phyloP scores from a whole-genome alignment of 208 protist species.

The Acanthamoeba healyi region DNA sequence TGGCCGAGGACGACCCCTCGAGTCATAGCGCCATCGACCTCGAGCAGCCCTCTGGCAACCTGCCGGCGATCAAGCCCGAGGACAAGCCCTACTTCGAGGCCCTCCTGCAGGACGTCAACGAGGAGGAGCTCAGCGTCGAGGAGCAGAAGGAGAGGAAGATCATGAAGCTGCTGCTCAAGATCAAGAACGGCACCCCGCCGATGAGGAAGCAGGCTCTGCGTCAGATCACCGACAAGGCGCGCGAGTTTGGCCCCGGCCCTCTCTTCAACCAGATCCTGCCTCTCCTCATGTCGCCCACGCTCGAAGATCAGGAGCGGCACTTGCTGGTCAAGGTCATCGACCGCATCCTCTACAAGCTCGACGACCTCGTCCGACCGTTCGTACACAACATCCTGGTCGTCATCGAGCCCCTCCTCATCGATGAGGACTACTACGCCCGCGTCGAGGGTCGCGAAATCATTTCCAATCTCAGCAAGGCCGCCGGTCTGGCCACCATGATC shows the following conservation, averaged over 20 bases:
- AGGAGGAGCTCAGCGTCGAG: constrained; percentile 93
- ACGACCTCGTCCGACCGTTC: constrained; percentile 96
- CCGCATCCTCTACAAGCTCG: constrained; percentile 98
- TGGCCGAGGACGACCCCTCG: constrained; percentile 39
- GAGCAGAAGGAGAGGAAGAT: constrained; percentile 96
- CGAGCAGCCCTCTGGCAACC: constrained; percentile 92
- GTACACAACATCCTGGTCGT: constrained; percentile 99
- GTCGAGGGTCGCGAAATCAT: constrained; percentile 99
- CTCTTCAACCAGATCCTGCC: constrained; percentile 99
- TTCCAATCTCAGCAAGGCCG: constrained; percentile 98
- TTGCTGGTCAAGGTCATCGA: constrained; percentile 99
- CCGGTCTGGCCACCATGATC: constrained; percentile 98
- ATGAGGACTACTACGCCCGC: constrained; percentile 97
- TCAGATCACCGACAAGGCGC: constrained; percentile 98
- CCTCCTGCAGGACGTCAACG: constrained; percentile 94
- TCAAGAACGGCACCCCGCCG: constrained; percentile 99
- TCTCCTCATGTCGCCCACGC: constrained; percentile 96
- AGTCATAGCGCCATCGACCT: constrained; percentile 85
- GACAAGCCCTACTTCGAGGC: constrained; percentile 97
- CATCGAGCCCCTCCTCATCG: constrained; percentile 98
- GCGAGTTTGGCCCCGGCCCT: constrained; percentile 97
- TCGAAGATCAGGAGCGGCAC: constrained; percentile 99
- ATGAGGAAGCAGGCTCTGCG: constrained; percentile 97
- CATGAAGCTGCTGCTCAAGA: constrained; percentile 98
- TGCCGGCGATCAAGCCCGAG: constrained; percentile 97